These are phyloP conservation scores for Acanthamoeba sp. DNA, from an alignment of 208 protist genomes.

Conservation along the genomic window DNA sequence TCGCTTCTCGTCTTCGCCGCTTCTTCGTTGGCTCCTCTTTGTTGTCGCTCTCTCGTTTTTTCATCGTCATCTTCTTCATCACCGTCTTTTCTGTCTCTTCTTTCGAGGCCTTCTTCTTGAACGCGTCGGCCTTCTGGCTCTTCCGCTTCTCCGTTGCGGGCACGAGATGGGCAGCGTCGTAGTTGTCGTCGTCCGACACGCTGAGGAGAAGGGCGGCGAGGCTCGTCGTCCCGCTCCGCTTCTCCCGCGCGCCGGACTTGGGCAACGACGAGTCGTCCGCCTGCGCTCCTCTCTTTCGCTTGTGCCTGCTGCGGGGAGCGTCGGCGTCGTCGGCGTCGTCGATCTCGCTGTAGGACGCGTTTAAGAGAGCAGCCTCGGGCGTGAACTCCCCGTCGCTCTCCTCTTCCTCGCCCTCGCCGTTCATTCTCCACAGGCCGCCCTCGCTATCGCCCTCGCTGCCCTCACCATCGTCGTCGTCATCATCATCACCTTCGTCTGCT, in stretches of 20 bases:
- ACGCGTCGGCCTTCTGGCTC: background rate
- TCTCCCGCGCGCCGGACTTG: background rate
- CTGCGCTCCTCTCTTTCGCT: background rate
- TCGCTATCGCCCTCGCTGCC: background rate
- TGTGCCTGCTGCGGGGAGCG: background rate
- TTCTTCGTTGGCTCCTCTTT: background rate
- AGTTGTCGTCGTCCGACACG: background rate
- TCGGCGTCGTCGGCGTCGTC: slow-evolving; percentile 48
- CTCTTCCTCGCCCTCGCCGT: background rate
- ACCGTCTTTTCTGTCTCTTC: background rate
- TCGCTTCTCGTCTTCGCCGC: background rate
- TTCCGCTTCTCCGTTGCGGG: background rate
- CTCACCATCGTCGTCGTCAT: background rate
- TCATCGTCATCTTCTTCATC: background rate
- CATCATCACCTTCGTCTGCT: background rate
- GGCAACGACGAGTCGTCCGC: background rate
- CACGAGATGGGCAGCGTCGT: background rate
- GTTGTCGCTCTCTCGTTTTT: background rate
- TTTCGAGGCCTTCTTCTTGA: background rate
- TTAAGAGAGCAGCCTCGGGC: background rate
- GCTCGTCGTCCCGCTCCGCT: background rate
- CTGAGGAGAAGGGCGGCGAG: background rate
- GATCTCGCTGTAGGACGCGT: slow-evolving; percentile 65
- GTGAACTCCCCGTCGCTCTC: slow-evolving; percentile 45
- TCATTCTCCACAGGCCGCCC: background rate